A percentile compares a stretch with the other conserved stretches of the same genome.
These are phyloP conservation scores for Nannochloropsis oceanica DNA, from an alignment of 108 stramenopile genomes.

Conservation along the genomic window DNA sequence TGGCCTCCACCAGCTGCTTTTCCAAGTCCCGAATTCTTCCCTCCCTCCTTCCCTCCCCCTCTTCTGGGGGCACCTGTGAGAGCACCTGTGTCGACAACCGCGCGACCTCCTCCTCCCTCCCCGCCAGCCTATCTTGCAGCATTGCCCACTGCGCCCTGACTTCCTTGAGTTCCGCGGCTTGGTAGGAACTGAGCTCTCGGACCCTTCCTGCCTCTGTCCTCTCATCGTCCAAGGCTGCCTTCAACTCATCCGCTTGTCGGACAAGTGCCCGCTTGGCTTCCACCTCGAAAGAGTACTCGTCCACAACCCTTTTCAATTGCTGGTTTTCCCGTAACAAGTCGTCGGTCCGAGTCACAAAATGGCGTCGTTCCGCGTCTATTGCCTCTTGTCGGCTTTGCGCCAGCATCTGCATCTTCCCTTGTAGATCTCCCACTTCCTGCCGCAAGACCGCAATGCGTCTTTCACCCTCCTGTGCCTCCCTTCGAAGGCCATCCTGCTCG, in stretches of 20 bases:
- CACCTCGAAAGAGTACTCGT: background rate
- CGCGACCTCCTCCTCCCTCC: background rate
- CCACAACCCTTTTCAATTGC: background rate
- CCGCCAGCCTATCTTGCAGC: background rate
- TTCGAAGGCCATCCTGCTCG: background rate
- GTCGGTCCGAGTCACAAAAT: background rate
- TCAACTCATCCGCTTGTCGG: background rate
- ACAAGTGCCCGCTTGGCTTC: background rate
- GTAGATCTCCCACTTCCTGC: background rate
- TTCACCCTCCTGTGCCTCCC: background rate
- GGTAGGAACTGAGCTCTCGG: background rate
- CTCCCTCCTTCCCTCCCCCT: background rate
- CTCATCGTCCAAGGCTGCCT: background rate
- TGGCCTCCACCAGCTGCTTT: background rate
- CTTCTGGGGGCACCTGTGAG: background rate
- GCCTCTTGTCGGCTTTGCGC: background rate
- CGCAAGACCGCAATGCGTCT: background rate
- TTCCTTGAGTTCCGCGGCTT: background rate
- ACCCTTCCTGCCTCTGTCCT: background rate
- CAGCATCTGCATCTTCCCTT: background rate
- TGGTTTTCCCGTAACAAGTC: background rate
- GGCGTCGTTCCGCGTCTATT: background rate
- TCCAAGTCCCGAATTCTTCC: constrained; percentile 3
- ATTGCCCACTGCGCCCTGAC: background rate
- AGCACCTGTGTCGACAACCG: background rate